Conservation (phyloP, 1,139 yeast genomes). For the Kurtzmaniella quercitrusa region DNA sequence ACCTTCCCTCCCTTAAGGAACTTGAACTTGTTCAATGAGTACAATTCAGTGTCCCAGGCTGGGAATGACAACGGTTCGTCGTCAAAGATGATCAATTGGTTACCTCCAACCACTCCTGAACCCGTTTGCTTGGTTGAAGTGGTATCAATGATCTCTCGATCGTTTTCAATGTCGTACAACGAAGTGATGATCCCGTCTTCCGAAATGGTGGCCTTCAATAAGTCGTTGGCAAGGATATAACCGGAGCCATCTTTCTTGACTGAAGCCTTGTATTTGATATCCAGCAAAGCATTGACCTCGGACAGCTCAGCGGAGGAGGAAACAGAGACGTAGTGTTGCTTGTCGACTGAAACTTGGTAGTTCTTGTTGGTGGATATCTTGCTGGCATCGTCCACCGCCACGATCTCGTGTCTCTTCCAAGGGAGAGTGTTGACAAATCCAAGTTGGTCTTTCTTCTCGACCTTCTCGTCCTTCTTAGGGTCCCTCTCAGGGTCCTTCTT, state of each 20-base stretch:
- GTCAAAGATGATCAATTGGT: constrained; percentile 74
- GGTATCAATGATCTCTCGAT: constrained; percentile 65
- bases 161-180: constrained; percentile 55
- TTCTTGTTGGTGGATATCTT: not conserved
- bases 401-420: constrained; percentile 60
- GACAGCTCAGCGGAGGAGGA: constrained; percentile 11
- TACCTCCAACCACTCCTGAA: constrained; percentile 49
- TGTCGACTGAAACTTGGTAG: constrained; percentile 8
- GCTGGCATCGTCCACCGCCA: constrained; percentile 23
- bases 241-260: constrained; percentile 36
- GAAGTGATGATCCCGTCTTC: constrained; percentile 63
- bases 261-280: constrained; percentile 44
- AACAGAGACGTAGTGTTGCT: constrained; percentile 10
- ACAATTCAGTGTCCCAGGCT: constrained; percentile 97
- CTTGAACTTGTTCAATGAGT: constrained; percentile 65
- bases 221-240: constrained; percentile 55
- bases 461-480: not conserved
- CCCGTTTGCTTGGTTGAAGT: constrained; percentile 43
- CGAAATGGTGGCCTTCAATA: constrained; percentile 54
- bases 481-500: constrained; percentile 5
- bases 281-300: constrained; percentile 14
- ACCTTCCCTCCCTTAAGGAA: constrained; percentile 43
- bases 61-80: constrained; percentile 90
- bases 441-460: constrained; percentile 13
- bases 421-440: constrained; percentile 57